Evolutionary conservation across 176 grass and related monocot genomes (phyloP), one percentile per base, ranked within the genome.

Genomic region (Miscanthus lutarioriparius): DNA sequence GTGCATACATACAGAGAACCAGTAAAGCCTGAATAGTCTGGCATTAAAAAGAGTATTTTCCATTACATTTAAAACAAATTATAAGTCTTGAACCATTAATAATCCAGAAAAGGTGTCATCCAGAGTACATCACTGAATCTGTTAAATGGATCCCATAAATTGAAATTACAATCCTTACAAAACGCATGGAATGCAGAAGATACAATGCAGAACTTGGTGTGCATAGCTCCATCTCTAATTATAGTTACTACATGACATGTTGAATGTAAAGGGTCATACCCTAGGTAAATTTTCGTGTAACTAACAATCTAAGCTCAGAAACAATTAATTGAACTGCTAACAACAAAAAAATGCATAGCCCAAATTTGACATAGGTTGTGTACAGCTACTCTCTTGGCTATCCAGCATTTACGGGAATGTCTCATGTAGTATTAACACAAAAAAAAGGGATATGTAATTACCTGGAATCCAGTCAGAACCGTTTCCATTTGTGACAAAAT

Each of bases 401-500:
- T 68, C 38, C 67, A 82, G 53, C 56, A 87, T 58, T 15, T 19
- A 10, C 75, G 33, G 25, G 35, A 76, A 85, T 75, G 25, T 63
- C 64, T 43, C 59, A 68, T 56, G 74, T 47, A 78, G 22, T 61
- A 67, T 23, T 14, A 5, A 71, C 40, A 74, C 26, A 75, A 63
- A 33, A 86, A 85, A 48, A 86, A 16, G 41, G 41, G 78, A 87
- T 68, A 74, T 49, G 77, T 41, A 73, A 82, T 81, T 94, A 98
- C 96, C 96, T 98, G 96, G 87, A 98, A 98, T 78, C 96, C 93
- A 87, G 91, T 89, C 10, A 98, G 93, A 74, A 98, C 69, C 39
- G 88, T 89, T 87, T 96, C 96, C 96, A 96, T 98, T 89, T 98
- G 93, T 17, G 91, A 98, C 75, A 98, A 81, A 89, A 98, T 96